Percentiles rank a stretch among this genome's conserved stretches.
Evolutionary conservation across 495 filamentous ascomycete species (phyloP).

Genomic region (Aspergillus ellipticus): DNA sequence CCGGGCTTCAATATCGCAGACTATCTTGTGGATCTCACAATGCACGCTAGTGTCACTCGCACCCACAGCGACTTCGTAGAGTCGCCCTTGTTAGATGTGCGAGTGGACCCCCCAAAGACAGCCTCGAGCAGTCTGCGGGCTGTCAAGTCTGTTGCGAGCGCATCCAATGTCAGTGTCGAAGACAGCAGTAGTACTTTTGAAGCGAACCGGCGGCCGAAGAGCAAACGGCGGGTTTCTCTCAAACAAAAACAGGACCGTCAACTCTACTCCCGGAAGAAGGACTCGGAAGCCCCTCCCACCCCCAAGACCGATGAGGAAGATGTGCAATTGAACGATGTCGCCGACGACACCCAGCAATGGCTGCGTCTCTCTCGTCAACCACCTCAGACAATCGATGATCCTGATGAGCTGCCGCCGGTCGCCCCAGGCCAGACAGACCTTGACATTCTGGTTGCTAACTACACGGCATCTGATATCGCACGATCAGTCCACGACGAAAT

Average conservation of each 20-base stretch:
- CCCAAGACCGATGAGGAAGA: conserved; percentile 66
- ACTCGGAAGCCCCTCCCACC: conserved; percentile 51
- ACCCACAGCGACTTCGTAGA: conserved; percentile 57
- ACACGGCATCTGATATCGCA: conserved; percentile 74
- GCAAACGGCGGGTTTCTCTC: conserved; percentile 68
- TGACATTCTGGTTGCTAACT: conserved; percentile 74
- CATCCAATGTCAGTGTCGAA: conserved; percentile 62
- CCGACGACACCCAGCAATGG: conserved; percentile 60
- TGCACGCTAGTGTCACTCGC: conserved; percentile 72
- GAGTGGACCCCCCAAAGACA: conserved; percentile 53
- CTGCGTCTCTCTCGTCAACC: conserved; percentile 64
- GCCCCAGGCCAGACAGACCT: conserved; percentile 67
- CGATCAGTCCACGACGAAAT: conserved; percentile 78
- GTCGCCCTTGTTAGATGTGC: conserved; percentile 35
- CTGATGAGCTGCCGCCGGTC: conserved; percentile 72
- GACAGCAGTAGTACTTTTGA: conserved; percentile 59
- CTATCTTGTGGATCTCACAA: conserved; percentile 93
- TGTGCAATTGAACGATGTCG: conserved; percentile 59
- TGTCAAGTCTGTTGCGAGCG: conserved; percentile 86
- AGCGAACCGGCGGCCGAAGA: conserved; percentile 56
- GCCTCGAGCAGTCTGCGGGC: conserved; percentile 84
- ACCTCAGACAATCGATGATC: conserved; percentile 65
- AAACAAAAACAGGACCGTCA: conserved; percentile 81
- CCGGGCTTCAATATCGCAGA: conserved; percentile 99
- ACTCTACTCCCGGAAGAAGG: conserved; percentile 80